Evolutionary conservation across 257 asterid species (phyloP), one percentile per base, ranked within the genome.

Genomic region (Penstemon davidsonii): DNA sequence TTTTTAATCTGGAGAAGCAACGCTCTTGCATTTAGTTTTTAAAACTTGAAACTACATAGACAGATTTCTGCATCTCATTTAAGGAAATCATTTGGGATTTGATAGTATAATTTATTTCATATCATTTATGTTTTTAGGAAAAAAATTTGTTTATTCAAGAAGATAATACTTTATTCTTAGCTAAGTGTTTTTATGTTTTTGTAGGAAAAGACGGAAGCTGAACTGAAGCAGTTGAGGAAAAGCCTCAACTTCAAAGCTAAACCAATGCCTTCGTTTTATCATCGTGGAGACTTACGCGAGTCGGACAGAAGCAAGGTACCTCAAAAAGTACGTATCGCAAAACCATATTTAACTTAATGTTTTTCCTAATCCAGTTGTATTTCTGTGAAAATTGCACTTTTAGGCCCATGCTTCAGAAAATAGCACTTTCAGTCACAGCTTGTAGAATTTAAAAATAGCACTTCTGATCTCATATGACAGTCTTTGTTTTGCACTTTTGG

Each of bases 201-300:
- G n/a, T 75, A 90, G 97, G 90, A 75, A 71, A 85, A 79, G 80
- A 74, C 56, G 12, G 82, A 82, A 71, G 83, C 86, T 39, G 92
- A 88, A 62, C 69, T 80, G 18, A 86, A 88, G 70, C 84, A 82
- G 83, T 63, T 88, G 9, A 55, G 89, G 46, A 84, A 72, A 75
- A 79, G 77, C 86, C 84, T 83, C 49, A 88, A 79, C 68, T 90
- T 90, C 66, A 90, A 86, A 80, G 97, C 96, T 47, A 82, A 81
- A 12, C 97, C 97, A 33, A 70, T 90, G 80, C 94, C 95, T 66
- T 78, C 95, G 1, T 90, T 86, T 69, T 86, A 82, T 67, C 74
- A 42, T 51, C 82, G 46, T 51, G 84, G 76, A 76, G 75, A 75
- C 51, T 57, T 55, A 46, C 78, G 53, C 5, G 83, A 72, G n/a